Evolutionary conservation across 306 rosid species (phyloP), one percentile per base, ranked within the genome.

Genomic region (Ochetophila trinervis): DNA sequence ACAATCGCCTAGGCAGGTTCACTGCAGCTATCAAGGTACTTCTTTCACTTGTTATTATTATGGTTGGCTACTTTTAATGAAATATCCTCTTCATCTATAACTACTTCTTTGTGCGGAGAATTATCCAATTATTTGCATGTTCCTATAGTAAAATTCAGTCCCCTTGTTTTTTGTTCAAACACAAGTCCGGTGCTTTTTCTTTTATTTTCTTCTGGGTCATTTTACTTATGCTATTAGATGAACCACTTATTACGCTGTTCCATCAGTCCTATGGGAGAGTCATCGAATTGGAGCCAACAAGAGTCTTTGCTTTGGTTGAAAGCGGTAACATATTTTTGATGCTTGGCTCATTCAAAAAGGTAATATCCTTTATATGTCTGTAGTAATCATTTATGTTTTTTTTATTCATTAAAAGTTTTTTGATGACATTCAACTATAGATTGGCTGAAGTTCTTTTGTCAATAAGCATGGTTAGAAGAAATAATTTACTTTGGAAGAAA

Each of bases 1-100:
- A 92, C 74, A 92, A 87, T 70, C 86, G 96, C 15, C 79, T 92
- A 30, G 96, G 96, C 65, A 80, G 96, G 86, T 89, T 84, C 76
- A 87, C 96, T 53, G 98, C 98, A 14, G 96, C 98, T 40, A 48
- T 85, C 13, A 92, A 92, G 98, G 97, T 88, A 70, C 35, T 19
- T 58, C 35, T 19, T 58, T 24, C 10, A 44, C 45, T 15, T 15
- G 0, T 27, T 27, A 27, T 40, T 10, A 8, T 65, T 16, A 32
- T 23, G 1, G 10, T 21, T 17, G 19, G 3, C 17, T 11, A 15
- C 30, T 55, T n/a, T 10, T 53, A 15, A 5, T 23, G 23, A 53
- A 40, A 12, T 21, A 8, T 2, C 12, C 4, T 37, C 2, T 19
- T 8, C 8, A 5, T 27, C 32, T 27, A 27, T 4, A 27, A 27